A percentile compares a stretch with the other conserved stretches of the same genome.
phyloP scores from a whole-genome alignment of 129 eudicot genomes.

The Flaveria sonorensis region DNA sequence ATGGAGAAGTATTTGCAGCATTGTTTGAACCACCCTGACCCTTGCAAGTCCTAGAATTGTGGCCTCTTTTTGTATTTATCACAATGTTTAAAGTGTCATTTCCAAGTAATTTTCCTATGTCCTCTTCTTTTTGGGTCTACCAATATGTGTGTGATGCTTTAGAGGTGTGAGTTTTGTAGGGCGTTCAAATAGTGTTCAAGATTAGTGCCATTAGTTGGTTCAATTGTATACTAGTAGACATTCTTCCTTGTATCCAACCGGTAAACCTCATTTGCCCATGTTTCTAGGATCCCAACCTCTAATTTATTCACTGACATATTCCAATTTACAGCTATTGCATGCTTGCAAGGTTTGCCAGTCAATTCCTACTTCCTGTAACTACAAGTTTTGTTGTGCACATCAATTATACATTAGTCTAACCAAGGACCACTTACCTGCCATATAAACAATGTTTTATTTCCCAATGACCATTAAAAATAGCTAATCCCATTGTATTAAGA shows the following conservation, averaged over 20 bases:
- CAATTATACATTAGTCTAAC: background rate
- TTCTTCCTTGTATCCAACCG: background rate
- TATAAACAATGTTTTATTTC: too few relatives aligned
- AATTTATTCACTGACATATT: background rate
- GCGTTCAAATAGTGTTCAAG: background rate
- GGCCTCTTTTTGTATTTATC: background rate
- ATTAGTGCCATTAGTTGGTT: background rate
- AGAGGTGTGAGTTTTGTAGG: background rate
- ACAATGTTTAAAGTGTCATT: background rate
- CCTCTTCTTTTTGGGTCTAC: background rate
- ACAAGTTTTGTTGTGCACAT: background rate
- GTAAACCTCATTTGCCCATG: background rate
- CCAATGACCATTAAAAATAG: too few relatives aligned
- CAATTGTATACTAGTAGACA: background rate
- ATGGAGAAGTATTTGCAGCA: too few relatives aligned
- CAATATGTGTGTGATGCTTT: background rate
- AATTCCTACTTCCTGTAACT: background rate
- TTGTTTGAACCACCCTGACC: background rate
- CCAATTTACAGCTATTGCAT: background rate
- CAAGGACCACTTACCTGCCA: background rate
- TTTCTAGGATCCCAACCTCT: background rate
- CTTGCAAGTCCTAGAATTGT: background rate
- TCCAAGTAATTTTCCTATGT: background rate
- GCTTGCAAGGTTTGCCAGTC: background rate
- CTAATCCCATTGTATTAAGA: too few relatives aligned